These are phyloP conservation scores for Urtica urens DNA, from an alignment of 306 rosid species.

Conservation along the genomic window DNA sequence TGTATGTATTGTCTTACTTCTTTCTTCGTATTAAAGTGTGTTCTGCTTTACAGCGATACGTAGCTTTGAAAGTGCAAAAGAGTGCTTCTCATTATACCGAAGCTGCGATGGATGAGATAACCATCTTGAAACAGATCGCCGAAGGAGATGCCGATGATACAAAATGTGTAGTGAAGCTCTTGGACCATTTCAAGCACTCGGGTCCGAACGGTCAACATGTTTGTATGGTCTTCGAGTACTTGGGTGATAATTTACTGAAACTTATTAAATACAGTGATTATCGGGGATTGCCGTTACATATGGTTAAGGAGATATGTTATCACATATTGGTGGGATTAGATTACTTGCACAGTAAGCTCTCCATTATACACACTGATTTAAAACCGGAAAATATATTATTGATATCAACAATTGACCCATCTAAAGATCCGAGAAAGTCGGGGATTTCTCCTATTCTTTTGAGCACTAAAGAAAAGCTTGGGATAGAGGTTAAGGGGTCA, in stretches of 20 bases:
- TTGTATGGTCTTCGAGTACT: conserved; percentile 89
- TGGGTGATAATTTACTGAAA: conserved; percentile 90
- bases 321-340: conserved; percentile 85
- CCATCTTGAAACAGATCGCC: conserved; percentile 81
- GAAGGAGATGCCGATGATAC: conserved; percentile 76
- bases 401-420: conserved; percentile 60
- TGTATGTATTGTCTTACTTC: too few species aligned
- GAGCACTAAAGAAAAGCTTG: conserved; percentile 39
- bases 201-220: conserved; percentile 96
- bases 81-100: conserved; percentile 97
- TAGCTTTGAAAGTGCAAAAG: conserved; percentile 92
- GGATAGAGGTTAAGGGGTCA: conserved; percentile 40
- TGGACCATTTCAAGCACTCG: conserved; percentile 93
- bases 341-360: conserved; percentile 85
- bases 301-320: conserved; percentile 85
- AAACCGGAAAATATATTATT: conserved; percentile 85
- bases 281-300: conserved; percentile 65
- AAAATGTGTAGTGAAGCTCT: conserved; percentile 87
- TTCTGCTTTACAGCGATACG: conserved; percentile 78
- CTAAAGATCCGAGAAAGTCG: conserved; percentile 73
- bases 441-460: conserved; percentile 60
- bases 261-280: conserved; percentile 75
- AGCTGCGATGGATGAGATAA: conserved; percentile 94
- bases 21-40: too few species aligned
- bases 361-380: conserved; percentile 92